Evolutionary conservation across 176 grass and related monocot species (phyloP), one percentile per base, ranked within the genome.

Genomic region (Oryza officinalis): DNA sequence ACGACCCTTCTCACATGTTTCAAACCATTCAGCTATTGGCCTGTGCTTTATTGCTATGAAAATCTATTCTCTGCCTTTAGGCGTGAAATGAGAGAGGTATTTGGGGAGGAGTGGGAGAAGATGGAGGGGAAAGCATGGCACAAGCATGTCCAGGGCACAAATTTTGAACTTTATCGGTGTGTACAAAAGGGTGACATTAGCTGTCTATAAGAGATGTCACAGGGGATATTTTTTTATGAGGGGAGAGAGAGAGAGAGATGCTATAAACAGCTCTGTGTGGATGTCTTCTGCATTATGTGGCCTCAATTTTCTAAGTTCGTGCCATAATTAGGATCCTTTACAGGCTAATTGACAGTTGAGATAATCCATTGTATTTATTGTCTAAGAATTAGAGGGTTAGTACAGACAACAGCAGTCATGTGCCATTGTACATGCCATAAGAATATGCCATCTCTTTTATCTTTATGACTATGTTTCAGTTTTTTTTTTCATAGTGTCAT

Each of bases 61-160:
- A 27, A 13, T 32, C 41, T 14, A 4, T 83, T 33, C 37, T 69
- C 12, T 57, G 46, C 47, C 0, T 33, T 4, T 18, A 75, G 72
- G 50, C 47, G 5, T 32, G 45, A 12, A 2, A 22, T 74, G 10
- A 57, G 50, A 47, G 49, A 57, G 50, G 50, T 57, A 57, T 50
- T 57, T 57, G 57, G 40, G 25, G 27, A 46, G 18, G 4, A 32
- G n/a, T 13, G 27, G 6, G 12, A 46, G 17, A 75, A 13, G 41
- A 57, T 75, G 27, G 41, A 46, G 40, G 41, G 64, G 18, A 66
- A 22, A 54, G 5, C 64, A 20, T 69, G 72, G 22, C 9, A n/a
- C 43, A 13, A 66, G 40, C 60, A 75, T 83, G 49, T 52, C 57
- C 8, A 83, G 20, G 20, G 27, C 72, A 65, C 11, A 61, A 65